These are phyloP conservation scores for Pseudoturritis turrita DNA, from an alignment of 345 rosid species.

Conservation along the genomic window DNA sequence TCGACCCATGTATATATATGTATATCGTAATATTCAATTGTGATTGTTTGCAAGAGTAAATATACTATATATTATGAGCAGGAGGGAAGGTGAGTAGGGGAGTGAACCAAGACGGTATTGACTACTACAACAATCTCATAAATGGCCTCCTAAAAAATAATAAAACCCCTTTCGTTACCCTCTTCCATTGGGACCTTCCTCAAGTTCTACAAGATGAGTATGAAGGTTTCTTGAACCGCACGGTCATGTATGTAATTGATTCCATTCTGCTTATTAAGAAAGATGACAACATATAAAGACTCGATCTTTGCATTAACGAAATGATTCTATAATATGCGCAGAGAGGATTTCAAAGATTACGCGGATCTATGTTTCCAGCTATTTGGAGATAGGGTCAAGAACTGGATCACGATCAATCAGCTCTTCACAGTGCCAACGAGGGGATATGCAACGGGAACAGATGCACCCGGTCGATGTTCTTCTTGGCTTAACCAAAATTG, in stretches of 20 bases:
- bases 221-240: constrained; percentile 37
- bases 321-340: not conserved
- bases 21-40: not conserved
- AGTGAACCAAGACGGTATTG: constrained; percentile 33
- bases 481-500: constrained; percentile 1
- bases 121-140: constrained; percentile 41
- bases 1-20: not conserved
- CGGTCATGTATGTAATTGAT: constrained; percentile 36
- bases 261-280: not conserved
- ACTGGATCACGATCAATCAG: constrained; percentile 47
- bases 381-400: constrained; percentile 43
- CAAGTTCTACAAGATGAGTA: constrained; percentile 44
- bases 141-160: constrained; percentile 31
- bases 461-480: constrained; percentile 47
- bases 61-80: not conserved
- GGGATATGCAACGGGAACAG: constrained; percentile 29
- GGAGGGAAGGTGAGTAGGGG: constrained; percentile 39
- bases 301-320: not conserved
- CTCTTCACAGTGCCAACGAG: constrained; percentile 16
- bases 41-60: not conserved
- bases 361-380: constrained; percentile 34
- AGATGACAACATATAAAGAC: not conserved
- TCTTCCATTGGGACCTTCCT: constrained; percentile 52
- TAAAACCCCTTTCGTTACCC: constrained; percentile 39
- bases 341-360: constrained; percentile 35